These are phyloP conservation scores for Rossbeevera mucosa DNA, from an alignment of 768 basidiomycete species.

Conservation along the genomic window DNA sequence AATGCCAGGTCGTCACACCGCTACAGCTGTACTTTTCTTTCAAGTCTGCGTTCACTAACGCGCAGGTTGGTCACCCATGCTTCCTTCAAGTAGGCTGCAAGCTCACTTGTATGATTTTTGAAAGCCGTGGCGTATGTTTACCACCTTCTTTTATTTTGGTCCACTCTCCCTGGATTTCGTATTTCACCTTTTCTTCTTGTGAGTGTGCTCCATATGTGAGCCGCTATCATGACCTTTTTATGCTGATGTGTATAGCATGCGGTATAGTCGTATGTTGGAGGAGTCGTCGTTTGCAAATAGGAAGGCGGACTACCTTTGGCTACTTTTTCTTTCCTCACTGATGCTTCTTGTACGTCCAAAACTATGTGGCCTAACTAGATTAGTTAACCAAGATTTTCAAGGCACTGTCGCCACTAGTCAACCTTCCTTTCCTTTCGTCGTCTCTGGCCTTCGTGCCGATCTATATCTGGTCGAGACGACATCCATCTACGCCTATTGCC, in stretches of 20 bases:
- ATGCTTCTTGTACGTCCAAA: slow-evolving; percentile 72
- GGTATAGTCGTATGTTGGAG: slow-evolving; percentile 94
- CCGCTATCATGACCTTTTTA: not conserved
- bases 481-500: slow-evolving; percentile 93
- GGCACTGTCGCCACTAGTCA: slow-evolving; percentile 82
- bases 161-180: slow-evolving; percentile 89
- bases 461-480: slow-evolving; percentile 94
- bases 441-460: slow-evolving; percentile 93
- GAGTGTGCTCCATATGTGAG: slow-evolving; percentile 30
- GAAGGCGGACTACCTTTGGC: slow-evolving; percentile 94
- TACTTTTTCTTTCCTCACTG: slow-evolving; percentile 75
- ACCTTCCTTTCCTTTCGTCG: slow-evolving; percentile 89
- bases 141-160: slow-evolving; percentile 97
- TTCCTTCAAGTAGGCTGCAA: not conserved
- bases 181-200: slow-evolving; percentile 99
- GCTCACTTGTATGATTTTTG: slow-evolving; percentile 11
- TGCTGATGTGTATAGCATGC: slow-evolving; percentile 58
- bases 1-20: slow-evolving; percentile 88
- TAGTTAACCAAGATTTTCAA: slow-evolving; percentile 27
- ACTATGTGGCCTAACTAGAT: not conserved
- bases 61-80: slow-evolving; percentile 44
- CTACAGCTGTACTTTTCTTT: slow-evolving; percentile 91
- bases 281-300: slow-evolving; percentile 92
- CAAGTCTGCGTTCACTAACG: slow-evolving; percentile 76
- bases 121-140: slow-evolving; percentile 82